Percentiles rank a stretch among this genome's conserved stretches.
phyloP scores from a whole-genome alignment of 306 rosid species.

The Prunus mume region DNA sequence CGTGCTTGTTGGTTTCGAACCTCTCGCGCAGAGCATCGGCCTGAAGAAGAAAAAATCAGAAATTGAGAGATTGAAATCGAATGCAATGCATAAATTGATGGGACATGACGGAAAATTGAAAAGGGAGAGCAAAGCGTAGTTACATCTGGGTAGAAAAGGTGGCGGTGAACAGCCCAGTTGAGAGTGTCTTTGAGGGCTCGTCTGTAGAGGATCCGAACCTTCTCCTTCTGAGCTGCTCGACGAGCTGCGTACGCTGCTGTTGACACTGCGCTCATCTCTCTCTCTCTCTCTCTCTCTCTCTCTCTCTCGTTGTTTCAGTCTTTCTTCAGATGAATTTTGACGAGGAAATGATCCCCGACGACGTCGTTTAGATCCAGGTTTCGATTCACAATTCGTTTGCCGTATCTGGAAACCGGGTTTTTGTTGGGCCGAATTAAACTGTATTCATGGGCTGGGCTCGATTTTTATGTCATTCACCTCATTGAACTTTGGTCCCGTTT shows the following conservation, averaged over 20 bases:
- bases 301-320: neutral
- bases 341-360: neutral
- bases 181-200: conserved; percentile 91
- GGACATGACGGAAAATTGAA: neutral
- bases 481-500: too few relatives aligned
- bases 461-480: too few relatives aligned
- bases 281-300: conserved; percentile 4
- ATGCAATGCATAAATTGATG: neutral
- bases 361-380: neutral
- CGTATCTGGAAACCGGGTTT: neutral
- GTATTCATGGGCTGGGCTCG: too few relatives aligned
- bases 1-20: conserved; percentile 69
- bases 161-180: conserved; percentile 99
- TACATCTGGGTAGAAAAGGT: conserved; percentile 87
- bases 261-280: conserved; percentile 49
- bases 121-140: neutral
- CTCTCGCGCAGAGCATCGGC: conserved; percentile 82
- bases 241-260: conserved; percentile 65
- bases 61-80: neutral
- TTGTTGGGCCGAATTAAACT: neutral
- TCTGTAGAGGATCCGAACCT: conserved; percentile 92
- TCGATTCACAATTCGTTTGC: too few relatives aligned
- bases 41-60: conserved; percentile 34
- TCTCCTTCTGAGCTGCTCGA: conserved; percentile 91
- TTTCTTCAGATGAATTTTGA: neutral